Evolutionary conservation across 441 rosid species (phyloP), one percentile per base, ranked within the genome.

Genomic region (Brassica balearica): DNA sequence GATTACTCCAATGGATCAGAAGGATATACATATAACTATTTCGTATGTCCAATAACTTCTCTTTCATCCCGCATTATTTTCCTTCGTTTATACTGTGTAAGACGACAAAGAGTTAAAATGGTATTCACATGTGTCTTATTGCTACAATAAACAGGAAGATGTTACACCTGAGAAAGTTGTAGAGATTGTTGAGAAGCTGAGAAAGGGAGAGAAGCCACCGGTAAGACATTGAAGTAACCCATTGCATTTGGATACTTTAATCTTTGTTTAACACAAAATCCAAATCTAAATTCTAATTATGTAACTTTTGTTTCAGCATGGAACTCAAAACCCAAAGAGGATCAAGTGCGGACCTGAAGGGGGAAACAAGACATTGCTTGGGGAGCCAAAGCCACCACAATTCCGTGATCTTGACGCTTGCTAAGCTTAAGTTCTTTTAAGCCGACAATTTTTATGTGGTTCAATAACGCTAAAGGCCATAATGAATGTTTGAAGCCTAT

Each of bases 321-420:
- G 99, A 77, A 96, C 99, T 58, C 98, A 96, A 80, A 94, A 96
- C 74, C 91, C 98, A 0, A 85, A 93, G 43, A 96, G 99, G 65
- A 83, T 87, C 14, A 96, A 22, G 82, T 43, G 87, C 36, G 99
- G 98, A 75, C 99, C 99, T 66, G 98, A 90, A 85, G 99, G 99
- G 77, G 99, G 99, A 72, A 92, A 92, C 77, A 92, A 82, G 6
- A 92, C 92, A 70, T 80, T 96, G 82, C 89, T 87, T 0, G 77
- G 88, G 0, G 98, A 96, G 77, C 98, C 98, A 1, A 89, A 86
- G 80, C 93, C 97, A 71, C 98, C 98, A 55, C 92, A 92, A 1
- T 92, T 95, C 86, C 91, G 99, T 59, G 98, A 94, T 80, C 96
- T 96, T 23, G 98, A 96, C 65, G 94, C 98, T 51, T 94, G 98